Evolutionary conservation across 139 green algal genomes (phyloP).

Genomic region (Bryopsis sp.): DNA sequence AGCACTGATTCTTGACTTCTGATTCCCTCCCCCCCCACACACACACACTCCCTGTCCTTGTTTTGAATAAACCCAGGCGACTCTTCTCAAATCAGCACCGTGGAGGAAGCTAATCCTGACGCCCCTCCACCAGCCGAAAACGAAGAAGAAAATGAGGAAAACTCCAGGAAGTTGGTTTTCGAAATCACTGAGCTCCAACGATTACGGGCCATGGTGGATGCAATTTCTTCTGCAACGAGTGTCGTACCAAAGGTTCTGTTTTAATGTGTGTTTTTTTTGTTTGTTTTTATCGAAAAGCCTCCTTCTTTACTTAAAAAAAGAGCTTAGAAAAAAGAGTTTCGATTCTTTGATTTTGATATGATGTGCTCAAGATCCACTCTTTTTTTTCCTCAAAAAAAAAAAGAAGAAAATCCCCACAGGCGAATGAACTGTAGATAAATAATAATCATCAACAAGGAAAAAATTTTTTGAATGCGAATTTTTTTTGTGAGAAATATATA

Average conservation of each 20-base stretch:
- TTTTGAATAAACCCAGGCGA: not conserved
- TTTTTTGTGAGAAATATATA: not conserved
- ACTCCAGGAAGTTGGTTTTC: not conserved
- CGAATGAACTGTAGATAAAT: not conserved
- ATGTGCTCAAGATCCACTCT: too few species aligned
- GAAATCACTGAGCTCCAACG: slow-evolving; percentile 36
- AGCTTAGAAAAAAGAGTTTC: too few species aligned
- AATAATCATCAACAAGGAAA: too few species aligned
- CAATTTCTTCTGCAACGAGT: slow-evolving; percentile 22
- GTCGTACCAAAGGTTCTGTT: slow-evolving; percentile 21
- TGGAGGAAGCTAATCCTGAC: not conserved
- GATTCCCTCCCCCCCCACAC: too few species aligned
- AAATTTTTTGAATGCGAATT: not conserved
- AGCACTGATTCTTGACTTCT: too few species aligned
- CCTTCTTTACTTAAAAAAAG: too few species aligned
- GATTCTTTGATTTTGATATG: too few species aligned
- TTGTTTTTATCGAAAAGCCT: too few species aligned
- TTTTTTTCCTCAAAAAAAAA: too few species aligned
- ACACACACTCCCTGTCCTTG: too few species aligned
- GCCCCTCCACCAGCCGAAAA: not conserved
- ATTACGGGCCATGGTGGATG: slow-evolving; percentile 25
- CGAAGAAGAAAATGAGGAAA: slow-evolving; percentile 16
- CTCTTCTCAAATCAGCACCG: slow-evolving; percentile 15
- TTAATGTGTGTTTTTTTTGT: too few species aligned
- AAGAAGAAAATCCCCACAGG: too few species aligned